These are phyloP conservation scores for Fraxinus quadrangulata DNA, from an alignment of 257 asterid genomes.

Conservation along the genomic window DNA sequence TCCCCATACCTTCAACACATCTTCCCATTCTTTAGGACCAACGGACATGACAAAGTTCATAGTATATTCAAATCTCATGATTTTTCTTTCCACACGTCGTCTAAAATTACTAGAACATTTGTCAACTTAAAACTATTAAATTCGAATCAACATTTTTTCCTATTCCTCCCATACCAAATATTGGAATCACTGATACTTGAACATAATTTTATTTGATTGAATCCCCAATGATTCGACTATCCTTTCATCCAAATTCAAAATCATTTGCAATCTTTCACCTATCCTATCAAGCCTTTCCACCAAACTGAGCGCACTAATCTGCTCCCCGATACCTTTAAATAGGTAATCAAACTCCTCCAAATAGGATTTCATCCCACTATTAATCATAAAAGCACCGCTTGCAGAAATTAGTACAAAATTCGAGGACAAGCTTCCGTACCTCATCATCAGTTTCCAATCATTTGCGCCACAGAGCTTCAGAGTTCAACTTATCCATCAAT, in stretches of 20 bases:
- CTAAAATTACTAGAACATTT: background rate
- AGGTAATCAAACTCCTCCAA: background rate
- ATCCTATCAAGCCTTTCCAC: background rate
- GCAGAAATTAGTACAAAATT: background rate
- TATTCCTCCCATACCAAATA: background rate
- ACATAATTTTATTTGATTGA: background rate
- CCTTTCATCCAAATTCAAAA: background rate
- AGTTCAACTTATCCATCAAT: background rate
- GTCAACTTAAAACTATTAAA: background rate
- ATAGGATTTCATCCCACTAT: background rate
- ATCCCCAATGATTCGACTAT: background rate
- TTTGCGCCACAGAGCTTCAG: no score
- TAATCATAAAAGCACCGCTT: background rate
- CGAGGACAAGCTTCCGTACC: background rate
- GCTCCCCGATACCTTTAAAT: background rate
- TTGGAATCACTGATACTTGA: background rate
- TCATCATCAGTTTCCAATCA: background rate
- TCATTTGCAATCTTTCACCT: background rate
- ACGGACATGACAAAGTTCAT: no score
- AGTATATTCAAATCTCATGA: background rate
- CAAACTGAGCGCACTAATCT: background rate
- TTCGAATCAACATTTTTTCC: background rate
- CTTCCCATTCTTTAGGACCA: slow-evolving; percentile 26
- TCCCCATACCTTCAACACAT: background rate
- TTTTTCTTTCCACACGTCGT: background rate